phyloP scores from a whole-genome alignment of 2,329 filamentous ascomycete genomes.

The Paramyrothecium roridum region DNA sequence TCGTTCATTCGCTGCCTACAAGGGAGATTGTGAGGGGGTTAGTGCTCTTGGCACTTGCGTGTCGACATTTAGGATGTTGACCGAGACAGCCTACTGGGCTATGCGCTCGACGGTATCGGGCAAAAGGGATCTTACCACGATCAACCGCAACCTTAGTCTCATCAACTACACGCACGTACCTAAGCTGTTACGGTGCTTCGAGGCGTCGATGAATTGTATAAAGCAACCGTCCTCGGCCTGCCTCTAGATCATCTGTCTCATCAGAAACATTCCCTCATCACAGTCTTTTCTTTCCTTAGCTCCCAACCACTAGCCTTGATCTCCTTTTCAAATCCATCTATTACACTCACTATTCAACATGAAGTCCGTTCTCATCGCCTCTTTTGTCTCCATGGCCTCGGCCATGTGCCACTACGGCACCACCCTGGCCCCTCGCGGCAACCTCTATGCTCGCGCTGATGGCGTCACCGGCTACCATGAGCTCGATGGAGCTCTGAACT shows the following conservation, averaged over 20 bases:
- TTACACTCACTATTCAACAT: slow-evolving; percentile 7
- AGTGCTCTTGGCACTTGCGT: neutral
- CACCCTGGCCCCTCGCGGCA: slow-evolving; percentile 22
- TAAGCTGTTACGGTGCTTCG: too few relatives aligned
- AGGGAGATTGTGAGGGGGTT: neutral
- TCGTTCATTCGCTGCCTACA: too few relatives aligned
- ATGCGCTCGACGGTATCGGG: too few relatives aligned
- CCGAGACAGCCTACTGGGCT: neutral
- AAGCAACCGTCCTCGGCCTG: neutral
- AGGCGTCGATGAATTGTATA: neutral
- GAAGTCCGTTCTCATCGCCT: slow-evolving; percentile 12
- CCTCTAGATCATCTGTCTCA: neutral
- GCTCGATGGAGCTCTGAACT: slow-evolving; percentile 42
- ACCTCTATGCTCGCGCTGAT: slow-evolving; percentile 17
- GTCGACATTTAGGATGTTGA: neutral
- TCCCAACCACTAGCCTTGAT: too few relatives aligned
- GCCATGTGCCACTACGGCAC: slow-evolving; percentile 32
- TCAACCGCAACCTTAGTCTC: neutral
- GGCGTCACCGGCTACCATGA: slow-evolving; percentile 38
- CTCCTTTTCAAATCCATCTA: neutral
- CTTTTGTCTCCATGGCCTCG: slow-evolving; percentile 13
- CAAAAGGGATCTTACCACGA: neutral
- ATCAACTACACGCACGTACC: neutral
- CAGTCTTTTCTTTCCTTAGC: too few relatives aligned
- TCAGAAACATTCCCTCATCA: too few relatives aligned